phyloP scores from a whole-genome alignment of 2,329 filamentous ascomycete genomes.

The Aspergillus sp. region DNA sequence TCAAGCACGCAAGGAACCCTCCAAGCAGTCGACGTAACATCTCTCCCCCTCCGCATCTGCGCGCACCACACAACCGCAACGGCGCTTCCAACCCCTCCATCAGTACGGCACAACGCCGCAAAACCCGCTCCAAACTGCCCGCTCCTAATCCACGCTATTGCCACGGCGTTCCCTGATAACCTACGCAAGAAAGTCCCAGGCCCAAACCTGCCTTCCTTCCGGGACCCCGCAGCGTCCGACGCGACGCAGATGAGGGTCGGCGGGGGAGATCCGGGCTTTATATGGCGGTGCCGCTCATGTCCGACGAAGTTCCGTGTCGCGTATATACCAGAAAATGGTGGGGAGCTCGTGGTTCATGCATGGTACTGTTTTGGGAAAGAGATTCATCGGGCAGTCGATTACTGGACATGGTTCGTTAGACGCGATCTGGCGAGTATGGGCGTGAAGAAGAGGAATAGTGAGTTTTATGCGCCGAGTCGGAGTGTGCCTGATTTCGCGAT shows the following conservation, averaged over 20 bases:
- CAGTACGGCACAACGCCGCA: too few species aligned
- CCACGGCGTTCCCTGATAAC: background rate
- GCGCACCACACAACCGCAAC: constrained; percentile 9
- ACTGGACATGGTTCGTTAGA: background rate
- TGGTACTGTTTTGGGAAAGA: background rate
- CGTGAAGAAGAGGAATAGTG: background rate
- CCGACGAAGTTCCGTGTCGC: background rate
- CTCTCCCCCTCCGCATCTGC: constrained; percentile 10
- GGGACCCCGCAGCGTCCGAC: background rate
- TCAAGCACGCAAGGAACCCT: background rate
- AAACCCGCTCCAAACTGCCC: background rate
- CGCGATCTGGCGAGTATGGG: too few species aligned
- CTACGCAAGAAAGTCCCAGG: background rate
- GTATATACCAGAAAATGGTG: background rate
- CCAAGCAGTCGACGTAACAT: background rate
- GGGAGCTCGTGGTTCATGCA: background rate
- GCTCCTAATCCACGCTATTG: background rate
- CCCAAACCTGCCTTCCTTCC: background rate
- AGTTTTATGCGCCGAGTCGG: background rate
- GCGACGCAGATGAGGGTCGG: background rate
- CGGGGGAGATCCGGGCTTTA: background rate
- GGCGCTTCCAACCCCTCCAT: background rate
- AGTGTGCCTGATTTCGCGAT: too few species aligned
- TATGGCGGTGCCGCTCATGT: background rate
- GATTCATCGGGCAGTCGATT: background rate